Evolutionary conservation across 169 alveolate species (phyloP).

Genomic region (Eimeria praecox): DNA sequence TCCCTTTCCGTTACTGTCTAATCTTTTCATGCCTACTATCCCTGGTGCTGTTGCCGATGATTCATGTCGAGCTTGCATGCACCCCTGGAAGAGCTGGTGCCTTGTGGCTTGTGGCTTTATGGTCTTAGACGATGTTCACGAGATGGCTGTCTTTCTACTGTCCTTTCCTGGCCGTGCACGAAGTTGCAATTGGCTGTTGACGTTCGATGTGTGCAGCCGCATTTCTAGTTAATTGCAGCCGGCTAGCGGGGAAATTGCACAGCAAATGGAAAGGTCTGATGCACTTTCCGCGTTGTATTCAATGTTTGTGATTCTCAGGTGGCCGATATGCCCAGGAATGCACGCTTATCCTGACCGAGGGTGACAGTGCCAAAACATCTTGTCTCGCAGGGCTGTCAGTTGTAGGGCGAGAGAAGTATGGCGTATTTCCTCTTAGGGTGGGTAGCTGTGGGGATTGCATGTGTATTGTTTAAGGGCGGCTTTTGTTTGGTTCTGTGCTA

Average conservation of each 20-base stretch:
- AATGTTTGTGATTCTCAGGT: conserved; percentile 88
- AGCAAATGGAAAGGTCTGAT: neutral
- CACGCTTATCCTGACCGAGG: conserved; percentile 99
- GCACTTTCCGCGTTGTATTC: neutral
- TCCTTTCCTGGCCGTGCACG: neutral
- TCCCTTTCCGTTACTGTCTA: neutral
- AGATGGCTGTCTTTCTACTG: neutral
- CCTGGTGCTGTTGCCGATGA: neutral
- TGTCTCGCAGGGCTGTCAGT: conserved; percentile 99
- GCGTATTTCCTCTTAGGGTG: conserved; percentile 98
- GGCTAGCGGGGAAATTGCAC: neutral
- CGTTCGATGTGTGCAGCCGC: neutral
- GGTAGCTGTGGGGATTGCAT: neutral
- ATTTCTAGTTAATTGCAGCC: neutral
- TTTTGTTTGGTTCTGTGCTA: neutral
- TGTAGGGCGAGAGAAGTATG: conserved; percentile 99
- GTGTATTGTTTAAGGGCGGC: neutral
- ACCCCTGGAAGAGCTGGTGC: neutral
- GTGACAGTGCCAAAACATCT: conserved; percentile 99
- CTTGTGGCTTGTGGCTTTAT: neutral
- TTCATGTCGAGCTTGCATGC: neutral
- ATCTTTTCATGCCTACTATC: neutral
- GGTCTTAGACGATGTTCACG: neutral
- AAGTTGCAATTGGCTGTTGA: neutral
- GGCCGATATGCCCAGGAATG: conserved; percentile 95